phyloP scores from a whole-genome alignment of 208 protist species.

The Leishmania aethiopica region DNA sequence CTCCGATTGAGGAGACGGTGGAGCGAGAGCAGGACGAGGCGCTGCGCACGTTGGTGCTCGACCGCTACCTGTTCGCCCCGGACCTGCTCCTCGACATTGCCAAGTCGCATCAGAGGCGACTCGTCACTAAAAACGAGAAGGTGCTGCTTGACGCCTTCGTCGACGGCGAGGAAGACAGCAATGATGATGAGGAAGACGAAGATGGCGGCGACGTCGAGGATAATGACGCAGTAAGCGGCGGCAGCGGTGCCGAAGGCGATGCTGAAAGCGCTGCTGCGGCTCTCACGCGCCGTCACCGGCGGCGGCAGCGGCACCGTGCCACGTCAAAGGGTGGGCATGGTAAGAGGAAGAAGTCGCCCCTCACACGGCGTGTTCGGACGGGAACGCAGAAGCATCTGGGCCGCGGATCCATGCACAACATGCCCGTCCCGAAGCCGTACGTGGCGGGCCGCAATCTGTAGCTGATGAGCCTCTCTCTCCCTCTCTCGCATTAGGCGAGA shows the following conservation, averaged over 20 bases:
- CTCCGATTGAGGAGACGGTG: constrained; percentile 51
- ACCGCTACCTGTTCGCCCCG: constrained; percentile 83
- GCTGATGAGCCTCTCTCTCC: constrained; percentile 7
- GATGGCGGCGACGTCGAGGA: constrained; percentile 9
- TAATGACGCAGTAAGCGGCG: background rate
- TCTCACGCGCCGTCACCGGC: background rate
- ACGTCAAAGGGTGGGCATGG: background rate
- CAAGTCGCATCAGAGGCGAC: constrained; percentile 71
- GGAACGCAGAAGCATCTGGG: constrained; percentile 66
- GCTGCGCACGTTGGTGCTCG: constrained; percentile 67
- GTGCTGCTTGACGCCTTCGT: constrained; percentile 75
- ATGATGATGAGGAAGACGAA: constrained; percentile 22
- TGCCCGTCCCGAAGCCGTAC: constrained; percentile 82
- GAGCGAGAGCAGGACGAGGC: constrained; percentile 64
- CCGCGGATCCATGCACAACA: constrained; percentile 79
- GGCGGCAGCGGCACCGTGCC: background rate
- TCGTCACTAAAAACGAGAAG: constrained; percentile 67
- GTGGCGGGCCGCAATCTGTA: constrained; percentile 65
- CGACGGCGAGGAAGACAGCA: constrained; percentile 48
- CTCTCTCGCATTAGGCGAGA: constrained; percentile 3
- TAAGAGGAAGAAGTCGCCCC: constrained; percentile 17
- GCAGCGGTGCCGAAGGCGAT: background rate
- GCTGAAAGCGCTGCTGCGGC: background rate
- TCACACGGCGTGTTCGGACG: constrained; percentile 17
- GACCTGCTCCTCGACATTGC: constrained; percentile 84